phyloP scores from a whole-genome alignment of 768 basidiomycete species.

The Holtermanniella nyarrowii region DNA sequence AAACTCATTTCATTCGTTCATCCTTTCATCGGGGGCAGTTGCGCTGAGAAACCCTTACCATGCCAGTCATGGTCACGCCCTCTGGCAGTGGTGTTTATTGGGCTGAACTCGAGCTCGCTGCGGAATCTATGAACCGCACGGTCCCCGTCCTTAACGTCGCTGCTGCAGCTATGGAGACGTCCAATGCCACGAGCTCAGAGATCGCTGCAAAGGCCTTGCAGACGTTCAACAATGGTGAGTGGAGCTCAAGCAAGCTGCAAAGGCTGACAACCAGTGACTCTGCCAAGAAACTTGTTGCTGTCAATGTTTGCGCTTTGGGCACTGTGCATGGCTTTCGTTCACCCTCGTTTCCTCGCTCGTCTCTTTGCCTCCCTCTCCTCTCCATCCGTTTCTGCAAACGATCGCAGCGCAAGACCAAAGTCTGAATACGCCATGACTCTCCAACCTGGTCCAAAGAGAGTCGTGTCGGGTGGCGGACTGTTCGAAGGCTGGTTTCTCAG shows the following conservation, averaged over 20 bases:
- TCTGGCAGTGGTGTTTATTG: background rate
- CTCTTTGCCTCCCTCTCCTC: slow-evolving; percentile 24
- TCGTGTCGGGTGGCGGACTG: slow-evolving; percentile 11
- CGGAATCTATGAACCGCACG: background rate
- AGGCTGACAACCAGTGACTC: slow-evolving; percentile 8
- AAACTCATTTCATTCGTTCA: background rate
- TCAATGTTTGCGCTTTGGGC: slow-evolving; percentile 18
- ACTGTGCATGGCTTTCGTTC: slow-evolving; percentile 24
- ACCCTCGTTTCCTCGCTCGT: slow-evolving; percentile 32
- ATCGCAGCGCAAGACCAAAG: background rate
- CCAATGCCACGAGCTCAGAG: background rate
- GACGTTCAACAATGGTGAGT: background rate
- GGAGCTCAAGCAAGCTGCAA: background rate
- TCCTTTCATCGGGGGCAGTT: too few relatives aligned
- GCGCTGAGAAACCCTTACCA: too few relatives aligned
- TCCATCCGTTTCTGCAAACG: background rate
- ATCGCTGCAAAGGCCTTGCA: background rate
- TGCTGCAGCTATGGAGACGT: background rate
- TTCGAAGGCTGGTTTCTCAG: slow-evolving; percentile 10
- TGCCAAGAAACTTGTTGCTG: slow-evolving; percentile 21
- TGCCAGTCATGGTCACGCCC: background rate
- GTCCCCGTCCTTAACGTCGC: background rate
- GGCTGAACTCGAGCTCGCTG: background rate
- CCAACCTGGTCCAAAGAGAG: background rate
- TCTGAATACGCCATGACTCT: background rate